Evolutionary conservation across 169 alveolate genomes (phyloP).

Genomic region (Plasmodium coatneyi): DNA sequence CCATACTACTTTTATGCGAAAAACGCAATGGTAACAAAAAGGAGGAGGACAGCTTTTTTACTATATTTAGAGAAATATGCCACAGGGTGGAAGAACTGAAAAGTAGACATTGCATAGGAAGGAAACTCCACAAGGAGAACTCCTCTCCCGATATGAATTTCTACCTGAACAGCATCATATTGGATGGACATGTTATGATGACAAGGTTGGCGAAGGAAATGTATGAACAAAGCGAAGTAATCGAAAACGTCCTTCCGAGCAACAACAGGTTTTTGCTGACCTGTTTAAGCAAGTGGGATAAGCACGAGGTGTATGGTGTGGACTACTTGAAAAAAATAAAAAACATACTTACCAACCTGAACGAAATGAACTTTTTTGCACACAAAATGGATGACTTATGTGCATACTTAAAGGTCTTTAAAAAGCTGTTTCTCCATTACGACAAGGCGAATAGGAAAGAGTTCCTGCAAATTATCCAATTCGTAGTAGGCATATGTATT

Average conservation of each 20-base stretch:
- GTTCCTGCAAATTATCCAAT: slow-evolving; percentile 4
- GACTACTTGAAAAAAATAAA: slow-evolving; percentile 19
- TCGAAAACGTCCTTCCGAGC: slow-evolving; percentile 19
- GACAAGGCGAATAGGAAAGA: slow-evolving; percentile 22
- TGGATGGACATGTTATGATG: slow-evolving; percentile 24
- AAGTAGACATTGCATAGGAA: neutral
- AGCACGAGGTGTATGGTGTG: slow-evolving; percentile 18
- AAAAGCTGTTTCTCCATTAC: slow-evolving; percentile 35
- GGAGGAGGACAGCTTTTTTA: neutral
- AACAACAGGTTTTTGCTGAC: slow-evolving; percentile 8
- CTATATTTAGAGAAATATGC: slow-evolving; percentile 1
- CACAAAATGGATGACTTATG: slow-evolving; percentile 12
- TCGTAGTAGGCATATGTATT: slow-evolving; percentile 26
- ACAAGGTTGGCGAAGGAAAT: neutral
- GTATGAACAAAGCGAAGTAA: neutral
- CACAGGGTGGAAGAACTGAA: slow-evolving; percentile 6
- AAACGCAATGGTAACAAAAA: neutral
- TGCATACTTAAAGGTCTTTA: slow-evolving; percentile 36
- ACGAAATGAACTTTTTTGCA: slow-evolving; percentile 26
- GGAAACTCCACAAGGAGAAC: neutral
- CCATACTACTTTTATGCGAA: neutral
- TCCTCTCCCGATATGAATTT: neutral
- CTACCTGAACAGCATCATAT: slow-evolving; percentile 38
- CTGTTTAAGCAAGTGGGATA: slow-evolving; percentile 39
- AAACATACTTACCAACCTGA: slow-evolving; percentile 20